Conservation (phyloP, 176 grass and related monocot genomes). For the Elymus sibiricus region DNA sequence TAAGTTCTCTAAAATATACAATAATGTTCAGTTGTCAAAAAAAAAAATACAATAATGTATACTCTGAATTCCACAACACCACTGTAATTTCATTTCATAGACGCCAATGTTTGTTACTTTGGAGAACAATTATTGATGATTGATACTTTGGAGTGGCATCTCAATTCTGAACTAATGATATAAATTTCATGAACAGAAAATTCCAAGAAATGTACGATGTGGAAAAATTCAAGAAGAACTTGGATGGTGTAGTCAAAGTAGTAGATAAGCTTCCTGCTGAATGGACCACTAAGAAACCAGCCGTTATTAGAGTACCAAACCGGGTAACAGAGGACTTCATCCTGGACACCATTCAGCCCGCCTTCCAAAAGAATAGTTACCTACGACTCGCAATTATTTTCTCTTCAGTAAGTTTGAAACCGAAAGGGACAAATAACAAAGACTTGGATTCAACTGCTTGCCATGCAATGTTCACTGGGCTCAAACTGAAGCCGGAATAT, state of each 20-base stretch:
- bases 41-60: not conserved
- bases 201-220: conserved; percentile 84
- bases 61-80: not conserved
- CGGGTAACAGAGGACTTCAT: conserved; percentile 65
- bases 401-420: conserved; percentile 63
- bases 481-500: conserved; percentile 64
- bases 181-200: conserved; percentile 50
- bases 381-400: conserved; percentile 65
- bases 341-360: conserved; percentile 51
- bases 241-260: conserved; percentile 71
- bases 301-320: conserved; percentile 74
- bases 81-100: not conserved
- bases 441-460: conserved; percentile 74
- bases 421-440: conserved; percentile 41
- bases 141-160: not conserved
- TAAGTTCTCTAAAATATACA: not conserved
- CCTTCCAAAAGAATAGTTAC: conserved; percentile 72
- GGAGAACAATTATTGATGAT: not conserved
- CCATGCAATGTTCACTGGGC: conserved; percentile 73
- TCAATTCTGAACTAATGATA: conserved; percentile 14
- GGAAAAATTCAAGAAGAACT: conserved; percentile 60
- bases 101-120: not conserved
- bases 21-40: too few relatives aligned
- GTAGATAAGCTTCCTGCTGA: conserved; percentile 51
- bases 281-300: conserved; percentile 55